These are phyloP conservation scores for Aureoboletus auriporus DNA, from an alignment of 768 basidiomycete species.

Conservation along the genomic window DNA sequence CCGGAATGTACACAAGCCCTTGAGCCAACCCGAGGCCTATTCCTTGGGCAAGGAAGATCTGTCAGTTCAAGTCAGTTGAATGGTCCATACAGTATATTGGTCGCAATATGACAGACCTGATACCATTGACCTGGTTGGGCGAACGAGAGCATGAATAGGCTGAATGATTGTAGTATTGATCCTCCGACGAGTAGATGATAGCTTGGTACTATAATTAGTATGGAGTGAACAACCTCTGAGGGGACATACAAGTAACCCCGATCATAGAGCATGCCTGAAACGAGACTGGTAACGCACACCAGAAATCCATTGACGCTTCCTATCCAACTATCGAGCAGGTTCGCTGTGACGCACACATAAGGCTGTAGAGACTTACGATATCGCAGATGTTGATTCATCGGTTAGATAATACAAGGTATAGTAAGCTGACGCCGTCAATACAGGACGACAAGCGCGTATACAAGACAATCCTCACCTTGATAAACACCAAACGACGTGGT, in stretches of 20 bases:
- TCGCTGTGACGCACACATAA: background rate
- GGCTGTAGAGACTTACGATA: constrained; percentile 28
- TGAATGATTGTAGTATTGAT: constrained; percentile 38
- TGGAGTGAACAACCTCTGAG: background rate
- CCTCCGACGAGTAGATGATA: constrained; percentile 44
- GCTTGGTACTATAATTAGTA: constrained; percentile 21
- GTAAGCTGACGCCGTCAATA: constrained; percentile 27
- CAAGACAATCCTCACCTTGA: constrained; percentile 25
- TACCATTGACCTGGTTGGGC: constrained; percentile 39
- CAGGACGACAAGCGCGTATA: background rate
- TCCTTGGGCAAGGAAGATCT: constrained; percentile 51
- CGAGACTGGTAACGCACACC: constrained; percentile 31
- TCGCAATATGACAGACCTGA: constrained; percentile 32
- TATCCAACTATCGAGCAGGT: constrained; percentile 32
- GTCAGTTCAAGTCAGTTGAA: background rate
- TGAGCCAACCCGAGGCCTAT: constrained; percentile 42
- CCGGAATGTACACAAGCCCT: constrained; percentile 46
- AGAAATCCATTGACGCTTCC: constrained; percentile 46
- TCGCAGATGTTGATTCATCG: constrained; percentile 31
- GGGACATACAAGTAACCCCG: constrained; percentile 44
- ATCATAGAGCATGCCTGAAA: constrained; percentile 47
- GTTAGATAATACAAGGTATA: constrained; percentile 35
- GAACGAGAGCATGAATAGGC: constrained; percentile 44
- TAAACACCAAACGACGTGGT: constrained; percentile 37
- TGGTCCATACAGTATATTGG: background rate